Conservation (phyloP, 2,329 filamentous ascomycete species). For the Fusarium nodosum region DNA sequence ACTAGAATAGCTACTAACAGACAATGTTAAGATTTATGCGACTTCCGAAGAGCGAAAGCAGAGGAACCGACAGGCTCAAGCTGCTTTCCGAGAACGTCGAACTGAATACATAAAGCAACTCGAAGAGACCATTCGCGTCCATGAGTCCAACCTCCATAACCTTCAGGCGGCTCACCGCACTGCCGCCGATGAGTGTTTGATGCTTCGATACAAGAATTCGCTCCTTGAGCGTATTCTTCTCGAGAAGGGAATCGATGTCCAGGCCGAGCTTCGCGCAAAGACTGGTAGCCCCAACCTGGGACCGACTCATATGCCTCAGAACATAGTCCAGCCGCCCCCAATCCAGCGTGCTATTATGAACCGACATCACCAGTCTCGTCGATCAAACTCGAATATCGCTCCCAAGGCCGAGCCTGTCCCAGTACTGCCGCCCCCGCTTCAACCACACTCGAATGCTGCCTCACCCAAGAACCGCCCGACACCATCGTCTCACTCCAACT, state of each 20-base stretch:
- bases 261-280: slow-evolving; percentile 94
- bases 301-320: slow-evolving; percentile 76
- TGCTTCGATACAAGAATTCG: slow-evolving; percentile 99
- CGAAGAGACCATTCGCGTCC: slow-evolving; percentile 95
- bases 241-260: slow-evolving; percentile 98
- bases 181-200: slow-evolving; percentile 95
- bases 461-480: slow-evolving; percentile 83
- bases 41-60: slow-evolving; percentile 99
- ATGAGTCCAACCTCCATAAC: slow-evolving; percentile 93
- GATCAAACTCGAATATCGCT: slow-evolving; percentile 80
- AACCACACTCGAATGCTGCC: slow-evolving; percentile 68
- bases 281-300: slow-evolving; percentile 86
- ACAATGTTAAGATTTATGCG: slow-evolving; percentile 83
- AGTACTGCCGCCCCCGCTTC: slow-evolving; percentile 62
- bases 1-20: slow-evolving; percentile 39
- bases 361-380: slow-evolving; percentile 80
- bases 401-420: slow-evolving; percentile 75
- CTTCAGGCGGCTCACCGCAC: slow-evolving; percentile 94
- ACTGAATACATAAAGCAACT: slow-evolving; percentile 99
- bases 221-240: slow-evolving; percentile 93
- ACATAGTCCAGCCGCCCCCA: slow-evolving; percentile 78
- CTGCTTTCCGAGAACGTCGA: slow-evolving; percentile 94
- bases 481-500: slow-evolving; percentile 79
- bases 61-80: slow-evolving; percentile 95
- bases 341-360: slow-evolving; percentile 86